These are phyloP conservation scores for Pyrus betulifolia DNA, from an alignment of 306 rosid species.

Conservation along the genomic window DNA sequence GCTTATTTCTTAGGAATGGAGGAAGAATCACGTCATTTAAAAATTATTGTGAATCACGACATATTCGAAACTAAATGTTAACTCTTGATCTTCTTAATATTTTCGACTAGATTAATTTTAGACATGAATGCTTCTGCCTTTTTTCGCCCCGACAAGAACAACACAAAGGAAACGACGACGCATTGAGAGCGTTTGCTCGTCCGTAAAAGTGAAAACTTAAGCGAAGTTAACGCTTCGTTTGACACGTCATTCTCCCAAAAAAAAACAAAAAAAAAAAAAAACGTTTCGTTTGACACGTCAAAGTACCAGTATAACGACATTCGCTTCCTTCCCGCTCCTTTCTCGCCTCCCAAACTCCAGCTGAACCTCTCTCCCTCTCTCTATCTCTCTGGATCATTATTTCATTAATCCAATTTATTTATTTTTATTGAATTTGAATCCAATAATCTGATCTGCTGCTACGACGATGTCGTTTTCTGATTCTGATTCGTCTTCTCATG, in stretches of 20 bases:
- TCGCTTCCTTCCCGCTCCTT: slow-evolving; percentile 23
- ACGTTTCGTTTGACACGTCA: slow-evolving; percentile 35
- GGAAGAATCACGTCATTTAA: too few relatives aligned
- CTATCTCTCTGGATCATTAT: slow-evolving; percentile 12
- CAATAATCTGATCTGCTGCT: slow-evolving; percentile 14
- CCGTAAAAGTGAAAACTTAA: slow-evolving; percentile 18
- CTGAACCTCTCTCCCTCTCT: slow-evolving; percentile 10
- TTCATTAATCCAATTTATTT: neutral
- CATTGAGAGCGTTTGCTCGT: neutral
- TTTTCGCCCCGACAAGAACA: too few relatives aligned
- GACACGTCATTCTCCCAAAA: slow-evolving; percentile 21
- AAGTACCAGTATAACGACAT: slow-evolving; percentile 24
- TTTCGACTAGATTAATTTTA: too few relatives aligned
- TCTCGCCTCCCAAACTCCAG: slow-evolving; percentile 10
- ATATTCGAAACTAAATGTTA: too few relatives aligned
- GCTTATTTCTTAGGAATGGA: too few relatives aligned
- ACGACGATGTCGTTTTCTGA: slow-evolving; percentile 74
- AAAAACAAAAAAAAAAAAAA: too few relatives aligned
- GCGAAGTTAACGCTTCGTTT: slow-evolving; percentile 31
- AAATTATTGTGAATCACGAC: too few relatives aligned
- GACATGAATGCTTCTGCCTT: too few relatives aligned
- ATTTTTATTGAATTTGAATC: neutral
- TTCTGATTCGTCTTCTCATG: slow-evolving; percentile 49
- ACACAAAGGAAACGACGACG: neutral
- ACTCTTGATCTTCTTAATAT: too few relatives aligned